Conservation (phyloP, 1,284 basidiomycete genomes). For the Ustilago crameri region DNA sequence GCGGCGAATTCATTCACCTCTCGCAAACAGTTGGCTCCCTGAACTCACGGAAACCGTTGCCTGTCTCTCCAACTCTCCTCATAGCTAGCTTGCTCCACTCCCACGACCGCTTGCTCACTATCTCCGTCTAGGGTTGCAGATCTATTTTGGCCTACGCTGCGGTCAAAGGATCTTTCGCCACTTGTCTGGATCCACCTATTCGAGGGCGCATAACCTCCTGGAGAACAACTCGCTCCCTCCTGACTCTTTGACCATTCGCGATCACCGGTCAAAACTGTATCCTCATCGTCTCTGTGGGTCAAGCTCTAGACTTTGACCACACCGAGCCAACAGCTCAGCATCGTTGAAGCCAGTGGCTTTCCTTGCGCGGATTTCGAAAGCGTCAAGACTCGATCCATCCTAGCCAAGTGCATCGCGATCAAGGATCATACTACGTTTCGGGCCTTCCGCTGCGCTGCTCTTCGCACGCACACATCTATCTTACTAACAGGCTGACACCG, state of each 20-base stretch:
- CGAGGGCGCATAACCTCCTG: neutral
- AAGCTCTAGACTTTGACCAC: no score
- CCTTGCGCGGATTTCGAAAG: neutral
- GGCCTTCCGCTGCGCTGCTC: neutral
- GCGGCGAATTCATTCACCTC: no score
- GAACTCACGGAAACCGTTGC: no score
- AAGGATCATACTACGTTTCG: neutral
- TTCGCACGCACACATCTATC: neutral
- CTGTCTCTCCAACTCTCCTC: neutral
- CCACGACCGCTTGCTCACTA: slow-evolving; percentile 7
- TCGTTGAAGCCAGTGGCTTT: neutral
- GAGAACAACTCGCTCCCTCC: neutral
- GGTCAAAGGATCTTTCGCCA: slow-evolving; percentile 12
- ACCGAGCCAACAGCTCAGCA: no score
- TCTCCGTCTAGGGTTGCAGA: slow-evolving; percentile 14
- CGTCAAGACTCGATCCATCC: neutral
- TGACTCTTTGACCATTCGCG: neutral
- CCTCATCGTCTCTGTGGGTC: no score
- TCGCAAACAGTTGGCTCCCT: no score
- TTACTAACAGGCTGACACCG: neutral
- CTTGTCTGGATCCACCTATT: slow-evolving; percentile 3
- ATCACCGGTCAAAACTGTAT: no score
- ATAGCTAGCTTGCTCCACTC: neutral
- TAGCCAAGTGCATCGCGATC: neutral
- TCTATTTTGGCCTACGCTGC: slow-evolving; percentile 19